These are phyloP conservation scores for Cyberlindnera saturnus DNA, from an alignment of 805 yeast species.

Conservation along the genomic window DNA sequence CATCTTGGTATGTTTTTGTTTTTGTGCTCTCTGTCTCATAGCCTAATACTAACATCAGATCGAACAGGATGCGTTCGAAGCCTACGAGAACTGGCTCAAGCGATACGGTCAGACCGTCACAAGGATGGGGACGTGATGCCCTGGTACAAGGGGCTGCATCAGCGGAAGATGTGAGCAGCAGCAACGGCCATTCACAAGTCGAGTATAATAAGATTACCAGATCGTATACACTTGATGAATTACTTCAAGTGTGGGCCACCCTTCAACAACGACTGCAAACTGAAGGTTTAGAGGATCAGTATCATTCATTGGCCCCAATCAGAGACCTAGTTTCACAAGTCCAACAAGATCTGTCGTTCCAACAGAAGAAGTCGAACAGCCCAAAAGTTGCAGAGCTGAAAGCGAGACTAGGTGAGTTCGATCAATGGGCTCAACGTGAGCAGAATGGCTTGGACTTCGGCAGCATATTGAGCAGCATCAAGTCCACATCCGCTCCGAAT, in stretches of 20 bases:
- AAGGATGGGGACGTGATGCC: too few relatives aligned
- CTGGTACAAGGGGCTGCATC: too few relatives aligned
- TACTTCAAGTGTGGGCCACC: constrained; percentile 47
- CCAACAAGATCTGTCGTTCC: constrained; percentile 15
- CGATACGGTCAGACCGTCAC: background rate
- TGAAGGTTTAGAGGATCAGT: constrained; percentile 25
- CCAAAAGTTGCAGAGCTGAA: constrained; percentile 10
- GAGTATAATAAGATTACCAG: constrained; percentile 2
- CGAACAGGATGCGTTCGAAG: constrained; percentile 28
- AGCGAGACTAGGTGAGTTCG: constrained; percentile 14
- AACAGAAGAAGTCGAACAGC: constrained; percentile 4
- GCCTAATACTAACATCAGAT: background rate
- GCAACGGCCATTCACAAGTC: background rate
- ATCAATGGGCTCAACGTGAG: constrained; percentile 17
- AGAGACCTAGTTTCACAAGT: constrained; percentile 17
- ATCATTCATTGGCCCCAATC: constrained; percentile 26
- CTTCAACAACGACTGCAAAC: constrained; percentile 25
- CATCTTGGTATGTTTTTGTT: constrained; percentile 10
- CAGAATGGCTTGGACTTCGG: constrained; percentile 20
- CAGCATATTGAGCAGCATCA: constrained; percentile 17
- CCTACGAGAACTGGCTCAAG: constrained; percentile 8
- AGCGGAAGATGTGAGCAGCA: too few relatives aligned
- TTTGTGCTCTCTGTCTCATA: too few relatives aligned
- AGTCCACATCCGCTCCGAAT: background rate
- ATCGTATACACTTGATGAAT: constrained; percentile 42